Base-by-base conservation (phyloP, 2,329 filamentous ascomycete species). In the Pezicula carpinea region DNA sequence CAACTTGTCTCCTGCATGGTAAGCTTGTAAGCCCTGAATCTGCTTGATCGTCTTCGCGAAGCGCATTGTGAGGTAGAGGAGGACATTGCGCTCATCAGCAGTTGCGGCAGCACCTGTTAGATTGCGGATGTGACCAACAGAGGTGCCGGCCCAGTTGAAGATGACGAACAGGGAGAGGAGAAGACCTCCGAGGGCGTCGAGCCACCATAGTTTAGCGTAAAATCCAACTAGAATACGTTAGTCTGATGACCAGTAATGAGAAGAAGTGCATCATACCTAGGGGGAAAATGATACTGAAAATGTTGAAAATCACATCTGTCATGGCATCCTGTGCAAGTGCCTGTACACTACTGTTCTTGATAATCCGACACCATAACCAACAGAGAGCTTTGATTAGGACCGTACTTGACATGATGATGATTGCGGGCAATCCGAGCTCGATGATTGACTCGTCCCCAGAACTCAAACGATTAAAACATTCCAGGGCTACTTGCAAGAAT, bases 151-250 rank as follows among this genome's bases (percentile, higher is more conserved):
- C 83, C 82, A 86, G 64, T 86, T 83, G 63, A 77, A 80, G 55
- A 86, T 85, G 61, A 87, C 83, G 66, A 76, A 85, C 4, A 85
- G 63, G 0, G 82, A 84, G 0, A 87, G 69, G 0, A 85, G 57
- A 0, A 76, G 74, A 3, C 82, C 83, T 46, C 82, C 83, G 0
- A 76, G 68, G 5, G 72, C 69, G 59, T 87, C 83, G 13, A 87
- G 70, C 82, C 82, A 86, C 82, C 83, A 87, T 13, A 83, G 58
- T 19, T 77, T 61, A 4, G 75, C 69, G 41, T 76, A 69, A 54
- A 76, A 70, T 6, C 83, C 83, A 42, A 85, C 73, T 65, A 29
- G 11, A 22, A 29, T 6, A 15, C 8, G 15, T 35, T 35, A 35
- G 33, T 35, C 14, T 17, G 13, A n/a, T n/a, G 13, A 4, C 11